Conservation (phyloP, 495 filamentous ascomycete species). For the Immersiella caudata region DNA sequence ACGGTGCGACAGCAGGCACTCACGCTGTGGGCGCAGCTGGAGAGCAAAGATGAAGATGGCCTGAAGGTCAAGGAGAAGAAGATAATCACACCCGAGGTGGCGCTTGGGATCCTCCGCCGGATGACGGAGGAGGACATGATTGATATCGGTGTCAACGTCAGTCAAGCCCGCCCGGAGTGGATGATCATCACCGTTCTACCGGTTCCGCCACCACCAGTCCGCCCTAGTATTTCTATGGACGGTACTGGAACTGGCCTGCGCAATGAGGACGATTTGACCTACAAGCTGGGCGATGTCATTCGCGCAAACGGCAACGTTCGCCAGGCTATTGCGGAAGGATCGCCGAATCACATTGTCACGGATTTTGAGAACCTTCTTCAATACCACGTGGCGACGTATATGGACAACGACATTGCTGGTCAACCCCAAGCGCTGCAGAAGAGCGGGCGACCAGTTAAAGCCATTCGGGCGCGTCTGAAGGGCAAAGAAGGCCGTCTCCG, state of each 20-base stretch:
- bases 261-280: conserved; percentile 97
- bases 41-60: conserved; percentile 68
- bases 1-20: conserved; percentile 83
- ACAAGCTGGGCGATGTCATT: conserved; percentile 97
- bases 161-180: conserved; percentile 96
- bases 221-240: conserved; percentile 93
- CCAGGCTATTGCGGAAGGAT: conserved; percentile 83
- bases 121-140: conserved; percentile 78
- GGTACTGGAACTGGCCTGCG: conserved; percentile 82
- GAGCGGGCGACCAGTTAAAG: conserved; percentile 92
- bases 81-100: conserved; percentile 77
- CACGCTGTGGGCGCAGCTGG: conserved; percentile 63
- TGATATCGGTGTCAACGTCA: conserved; percentile 86
- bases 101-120: conserved; percentile 79
- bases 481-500: conserved; percentile 97
- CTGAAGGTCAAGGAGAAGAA: conserved; percentile 83
- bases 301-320: conserved; percentile 94
- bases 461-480: conserved; percentile 93
- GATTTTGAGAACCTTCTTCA: conserved; percentile 94
- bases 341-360: conserved; percentile 81
- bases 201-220: conserved; percentile 92
- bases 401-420: conserved; percentile 99
- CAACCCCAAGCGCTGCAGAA: conserved; percentile 96
- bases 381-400: conserved; percentile 97
- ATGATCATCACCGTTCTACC: conserved; percentile 96